Conservation (phyloP, 176 grass and related monocot genomes). For the Musa beccarii region DNA sequence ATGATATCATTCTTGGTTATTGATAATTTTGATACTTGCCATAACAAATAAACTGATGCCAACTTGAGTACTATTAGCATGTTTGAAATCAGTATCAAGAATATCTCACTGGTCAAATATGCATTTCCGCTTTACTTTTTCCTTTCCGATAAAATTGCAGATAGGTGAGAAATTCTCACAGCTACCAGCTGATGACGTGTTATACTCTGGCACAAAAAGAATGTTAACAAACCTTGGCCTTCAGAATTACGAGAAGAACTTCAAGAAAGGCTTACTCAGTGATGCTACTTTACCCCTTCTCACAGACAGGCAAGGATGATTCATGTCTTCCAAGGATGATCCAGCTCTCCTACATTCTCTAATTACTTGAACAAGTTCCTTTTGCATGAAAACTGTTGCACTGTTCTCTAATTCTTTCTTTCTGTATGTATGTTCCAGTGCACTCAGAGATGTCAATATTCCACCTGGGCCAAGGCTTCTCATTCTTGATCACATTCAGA, state of each 20-base stretch:
- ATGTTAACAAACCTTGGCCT: constrained; percentile 76
- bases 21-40: not conserved
- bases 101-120: not conserved
- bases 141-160: constrained; percentile 32
- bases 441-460: constrained; percentile 91
- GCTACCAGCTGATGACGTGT: constrained; percentile 50
- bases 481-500: constrained; percentile 91
- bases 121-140: not conserved
- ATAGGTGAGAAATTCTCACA: constrained; percentile 80
- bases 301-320: constrained; percentile 55
- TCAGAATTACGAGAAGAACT: constrained; percentile 95
- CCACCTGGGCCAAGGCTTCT: constrained; percentile 94
- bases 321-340: not conserved
- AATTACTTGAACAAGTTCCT: not conserved
- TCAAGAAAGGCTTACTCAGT: constrained; percentile 90
- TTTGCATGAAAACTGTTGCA: not conserved
- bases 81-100: not conserved
- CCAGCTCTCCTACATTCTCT: not conserved
- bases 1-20: not conserved
- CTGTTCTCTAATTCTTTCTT: no score
- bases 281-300: constrained; percentile 82
- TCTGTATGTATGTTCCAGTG: constrained; percentile 37
- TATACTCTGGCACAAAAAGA: constrained; percentile 62
- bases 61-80: not conserved
- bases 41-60: not conserved